Conservation (phyloP, 2,329 filamentous ascomycete genomes). For the Lojkania enalia region DNA sequence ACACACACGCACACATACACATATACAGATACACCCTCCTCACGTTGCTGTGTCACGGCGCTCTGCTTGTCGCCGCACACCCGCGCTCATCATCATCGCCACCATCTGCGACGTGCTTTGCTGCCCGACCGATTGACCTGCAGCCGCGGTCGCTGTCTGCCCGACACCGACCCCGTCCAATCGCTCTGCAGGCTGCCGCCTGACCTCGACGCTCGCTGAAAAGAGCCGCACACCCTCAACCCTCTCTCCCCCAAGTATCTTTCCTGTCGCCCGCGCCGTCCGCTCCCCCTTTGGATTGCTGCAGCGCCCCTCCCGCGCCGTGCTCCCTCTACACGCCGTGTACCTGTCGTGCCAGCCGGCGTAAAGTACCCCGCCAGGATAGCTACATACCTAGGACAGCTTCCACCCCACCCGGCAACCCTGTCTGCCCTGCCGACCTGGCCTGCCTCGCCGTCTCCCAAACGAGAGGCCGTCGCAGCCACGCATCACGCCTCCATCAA, state of each 20-base stretch:
- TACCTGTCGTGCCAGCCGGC: constrained; percentile 20
- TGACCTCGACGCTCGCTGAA: constrained; percentile 26
- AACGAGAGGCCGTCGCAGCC: constrained; percentile 34
- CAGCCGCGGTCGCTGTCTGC: constrained; percentile 29
- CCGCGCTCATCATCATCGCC: no score
- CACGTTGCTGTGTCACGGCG: constrained; percentile 20
- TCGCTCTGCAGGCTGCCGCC: constrained; percentile 23
- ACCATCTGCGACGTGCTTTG: no score
- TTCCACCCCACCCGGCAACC: background rate
- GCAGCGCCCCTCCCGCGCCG: constrained; percentile 23
- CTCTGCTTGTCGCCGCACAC: constrained; percentile 18
- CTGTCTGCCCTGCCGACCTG: background rate
- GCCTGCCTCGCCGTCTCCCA: constrained; percentile 24
- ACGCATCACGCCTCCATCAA: constrained; percentile 28
- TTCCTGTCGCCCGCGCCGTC: constrained; percentile 26
- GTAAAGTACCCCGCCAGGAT: constrained; percentile 8
- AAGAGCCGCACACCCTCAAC: constrained; percentile 33
- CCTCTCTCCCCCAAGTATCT: constrained; percentile 19
- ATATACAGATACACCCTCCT: background rate
- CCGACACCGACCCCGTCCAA: constrained; percentile 24
- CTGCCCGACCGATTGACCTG: constrained; percentile 41
- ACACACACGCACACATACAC: constrained; percentile 6
- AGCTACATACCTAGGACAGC: background rate
- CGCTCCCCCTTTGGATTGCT: constrained; percentile 12
- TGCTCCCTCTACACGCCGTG: constrained; percentile 12